phyloP scores from a whole-genome alignment of 192 early-diverging fungal genomes.

The Rhizophagus sp. region DNA sequence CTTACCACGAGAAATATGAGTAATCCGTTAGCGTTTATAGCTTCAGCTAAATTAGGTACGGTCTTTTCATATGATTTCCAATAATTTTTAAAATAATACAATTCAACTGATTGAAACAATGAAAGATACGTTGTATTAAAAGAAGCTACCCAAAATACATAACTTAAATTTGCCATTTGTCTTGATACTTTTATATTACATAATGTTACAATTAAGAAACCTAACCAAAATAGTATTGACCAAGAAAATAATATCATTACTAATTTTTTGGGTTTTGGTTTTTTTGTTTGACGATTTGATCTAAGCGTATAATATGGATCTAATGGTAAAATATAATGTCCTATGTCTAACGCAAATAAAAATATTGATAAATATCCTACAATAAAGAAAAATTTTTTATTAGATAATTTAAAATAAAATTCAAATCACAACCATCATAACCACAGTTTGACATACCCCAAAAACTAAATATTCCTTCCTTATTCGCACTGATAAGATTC shows the following conservation, averaged over 20 bases:
- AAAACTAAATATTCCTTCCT: slow-evolving; percentile 88
- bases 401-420: no score
- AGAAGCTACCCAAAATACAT: slow-evolving; percentile 75
- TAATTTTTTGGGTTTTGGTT: slow-evolving; percentile 42
- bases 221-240: slow-evolving; percentile 36
- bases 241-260: slow-evolving; percentile 51
- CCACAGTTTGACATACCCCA: slow-evolving; percentile 46
- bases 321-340: slow-evolving; percentile 58
- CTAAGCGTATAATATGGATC: slow-evolving; percentile 42
- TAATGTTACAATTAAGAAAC: slow-evolving; percentile 45
- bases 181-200: slow-evolving; percentile 69
- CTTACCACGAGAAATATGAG: slow-evolving; percentile 77
- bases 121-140: slow-evolving; percentile 68
- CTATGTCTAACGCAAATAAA: slow-evolving; percentile 74
- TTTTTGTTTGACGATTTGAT: slow-evolving; percentile 35
- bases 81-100: slow-evolving; percentile 37
- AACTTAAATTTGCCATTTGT: slow-evolving; percentile 61
- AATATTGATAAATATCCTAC: slow-evolving; percentile 84
- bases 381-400: background rate
- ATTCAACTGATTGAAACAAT: slow-evolving; percentile 61
- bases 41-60: slow-evolving; percentile 61
- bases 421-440: background rate
- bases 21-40: slow-evolving; percentile 82
- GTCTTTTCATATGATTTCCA: slow-evolving; percentile 46
- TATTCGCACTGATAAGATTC: slow-evolving; percentile 78